Conservation (phyloP, 108 stramenopile genomes). For the Ochromonas danica region DNA sequence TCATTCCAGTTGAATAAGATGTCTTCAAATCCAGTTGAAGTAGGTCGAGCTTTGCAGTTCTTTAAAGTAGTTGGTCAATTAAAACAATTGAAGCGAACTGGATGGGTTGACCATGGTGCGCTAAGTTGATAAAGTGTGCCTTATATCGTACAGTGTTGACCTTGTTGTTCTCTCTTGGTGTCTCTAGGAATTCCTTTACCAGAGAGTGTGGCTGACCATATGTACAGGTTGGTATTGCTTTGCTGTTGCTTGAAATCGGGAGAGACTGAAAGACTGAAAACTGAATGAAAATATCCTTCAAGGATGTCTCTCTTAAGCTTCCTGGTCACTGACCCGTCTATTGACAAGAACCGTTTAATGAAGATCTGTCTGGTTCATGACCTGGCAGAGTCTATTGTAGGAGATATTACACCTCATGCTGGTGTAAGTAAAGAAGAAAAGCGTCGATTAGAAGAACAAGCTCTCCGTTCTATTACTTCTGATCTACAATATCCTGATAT, state of each 20-base stretch:
- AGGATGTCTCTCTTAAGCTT: constrained; percentile 55
- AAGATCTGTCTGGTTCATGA: constrained; percentile 58
- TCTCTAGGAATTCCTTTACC: constrained; percentile 3
- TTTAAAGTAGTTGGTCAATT: constrained; percentile 54
- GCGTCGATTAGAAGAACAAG: constrained; percentile 44
- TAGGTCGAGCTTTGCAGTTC: constrained; percentile 53
- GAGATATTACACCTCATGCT: constrained; percentile 52
- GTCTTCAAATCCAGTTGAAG: too few relatives aligned
- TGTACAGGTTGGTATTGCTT: constrained; percentile 44
- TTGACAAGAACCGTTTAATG: constrained; percentile 46
- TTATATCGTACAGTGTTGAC: not conserved
- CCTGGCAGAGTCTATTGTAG: constrained; percentile 56
- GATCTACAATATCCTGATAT: constrained; percentile 49
- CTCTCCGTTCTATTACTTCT: not conserved
- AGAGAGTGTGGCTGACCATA: constrained; percentile 50
- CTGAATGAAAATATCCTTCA: not conserved
- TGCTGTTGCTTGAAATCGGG: not conserved
- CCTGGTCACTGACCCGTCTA: constrained; percentile 49
- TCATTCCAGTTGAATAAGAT: too few relatives aligned
- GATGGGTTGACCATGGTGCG: constrained; percentile 54
- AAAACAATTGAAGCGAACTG: constrained; percentile 54
- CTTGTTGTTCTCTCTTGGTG: not conserved
- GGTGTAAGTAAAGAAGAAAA: constrained; percentile 52
- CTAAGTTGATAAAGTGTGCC: not conserved
- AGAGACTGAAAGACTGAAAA: not conserved